Base-by-base conservation (phyloP, 2,329 filamentous ascomycete genomes). In the Ophiocordyceps camponoti-floridani region DNA sequence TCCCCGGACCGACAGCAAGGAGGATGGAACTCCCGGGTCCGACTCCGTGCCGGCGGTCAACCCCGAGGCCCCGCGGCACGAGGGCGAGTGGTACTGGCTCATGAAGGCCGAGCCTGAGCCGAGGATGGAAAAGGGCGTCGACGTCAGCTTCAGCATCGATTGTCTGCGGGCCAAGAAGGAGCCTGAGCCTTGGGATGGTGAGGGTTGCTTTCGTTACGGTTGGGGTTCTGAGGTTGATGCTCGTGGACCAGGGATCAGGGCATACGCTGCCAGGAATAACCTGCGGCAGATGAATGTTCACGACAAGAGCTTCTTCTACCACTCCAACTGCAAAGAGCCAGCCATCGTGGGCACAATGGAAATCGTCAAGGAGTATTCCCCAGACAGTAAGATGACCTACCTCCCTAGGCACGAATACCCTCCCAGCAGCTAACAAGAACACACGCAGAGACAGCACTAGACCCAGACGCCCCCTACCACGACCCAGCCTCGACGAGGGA, bases 281-380 rank as follows among this genome's bases (percentile, higher is more conserved):
- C 79, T 98, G 64, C 77, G 84, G 28, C 75, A 78, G 9, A 98
- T 98, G 91, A 87, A 84, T 54, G 78, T 79, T 46, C 88, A 88
- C 43, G 91, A 98, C 57, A 70, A 88, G 30, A 88, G 87, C 26
- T 96, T 98, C 65, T 96, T 98, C 66, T 96, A 96, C 58, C 89
- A 95, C 62, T 94, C 84, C 42, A 94, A 91, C 55, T 91, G 84
- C 63, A 94, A 93, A 58, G 75, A 81, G 23, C 87, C 88, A 0
- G 89, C 84, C 2, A 86, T 96, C 42, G 86, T 81, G 1, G 88
- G 88, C 2, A 75, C 81, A 16, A 88, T 94, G 82, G 83, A 91
- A 55, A 83, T 98, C 49, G 87, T 93, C 14, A 72, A 76, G 50
- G 88, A 94, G 57, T 82, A 85, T 51, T 80, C 81, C 2, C 73